Base-by-base conservation (phyloP, 805 yeast species). In the Ogataea trehalophila region DNA sequence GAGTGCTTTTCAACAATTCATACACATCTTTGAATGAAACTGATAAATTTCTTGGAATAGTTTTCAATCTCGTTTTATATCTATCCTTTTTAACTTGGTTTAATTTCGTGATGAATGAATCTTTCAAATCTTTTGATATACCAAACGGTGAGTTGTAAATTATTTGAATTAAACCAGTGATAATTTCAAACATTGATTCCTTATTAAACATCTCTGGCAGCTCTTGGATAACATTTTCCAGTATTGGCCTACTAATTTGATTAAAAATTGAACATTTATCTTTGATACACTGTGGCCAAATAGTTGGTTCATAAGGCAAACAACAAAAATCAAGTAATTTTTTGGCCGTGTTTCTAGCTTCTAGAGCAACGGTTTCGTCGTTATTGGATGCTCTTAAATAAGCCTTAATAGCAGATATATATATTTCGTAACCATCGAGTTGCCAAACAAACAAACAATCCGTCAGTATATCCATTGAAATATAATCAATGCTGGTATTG, bases 381-480 rank as follows among this genome's bases (percentile, higher is more conserved):
- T 35, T 18, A 18, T 40, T 40, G 5, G 45, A 34, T 13, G 39
- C 43, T 35, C 50, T 39, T 11, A 46, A 16, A 18, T 41, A 52
- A 2, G 55, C 53, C 22, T 46, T 49, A 17, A 52, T 23, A 31
- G 51, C 53, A 2, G 54, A 39, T 2, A 51, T 17, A 31, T 50
- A 53, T 7, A 51, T 53, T 42, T 53, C 52, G 42, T 54, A 56
- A 13, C 60, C 60, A 40, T 56, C 60, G n/a, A 56, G 26, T 35
- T 56, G 60, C 60, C 60, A 56, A 17, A 56, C 52, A 44, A 54
- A 49, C 17, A 46, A 37, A 43, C 60, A 56, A 39, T 56, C 58
- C 36, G 51, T 52, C 16, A 56, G n/a, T 6, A 53, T 45, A 22
- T 44, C 50, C 14, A 46, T 39, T 2, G 52, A 40, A n/a, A 33